Conservation (phyloP, 495 filamentous ascomycete genomes). For the Penicillium ochrochloron region DNA sequence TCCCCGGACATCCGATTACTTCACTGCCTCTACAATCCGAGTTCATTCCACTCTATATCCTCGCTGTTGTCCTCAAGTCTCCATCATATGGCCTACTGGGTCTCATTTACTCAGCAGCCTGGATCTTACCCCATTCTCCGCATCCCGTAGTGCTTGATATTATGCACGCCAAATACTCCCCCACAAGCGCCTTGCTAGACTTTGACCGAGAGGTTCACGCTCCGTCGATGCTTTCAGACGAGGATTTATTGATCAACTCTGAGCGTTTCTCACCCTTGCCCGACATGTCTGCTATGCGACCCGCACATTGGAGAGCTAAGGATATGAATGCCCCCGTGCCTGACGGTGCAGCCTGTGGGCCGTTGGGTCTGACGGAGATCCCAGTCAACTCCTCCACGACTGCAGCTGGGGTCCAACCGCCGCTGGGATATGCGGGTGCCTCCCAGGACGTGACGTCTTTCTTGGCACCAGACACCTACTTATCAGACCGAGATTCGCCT, state of each 20-base stretch:
- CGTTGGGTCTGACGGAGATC: constrained; percentile 22
- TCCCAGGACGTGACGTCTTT: constrained; percentile 21
- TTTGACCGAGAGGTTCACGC: constrained; percentile 15
- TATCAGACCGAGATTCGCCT: constrained; percentile 25
- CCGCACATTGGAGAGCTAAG: constrained; percentile 4
- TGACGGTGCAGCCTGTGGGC: constrained; percentile 10
- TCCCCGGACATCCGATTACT: neutral
- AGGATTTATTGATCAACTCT: neutral
- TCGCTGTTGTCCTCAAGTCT: neutral
- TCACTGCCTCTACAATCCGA: neutral
- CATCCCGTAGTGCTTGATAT: constrained; percentile 9
- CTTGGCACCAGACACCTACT: constrained; percentile 24
- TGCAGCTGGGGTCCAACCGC: constrained; percentile 19
- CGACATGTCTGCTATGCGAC: constrained; percentile 16
- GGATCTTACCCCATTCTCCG: neutral
- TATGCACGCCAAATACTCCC: constrained; percentile 24
- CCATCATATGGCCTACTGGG: constrained; percentile 2
- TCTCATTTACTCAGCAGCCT: neutral
- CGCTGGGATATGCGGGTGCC: constrained; percentile 12
- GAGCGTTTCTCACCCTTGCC: neutral
- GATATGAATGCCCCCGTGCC: constrained; percentile 8
- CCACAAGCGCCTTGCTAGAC: constrained; percentile 23
- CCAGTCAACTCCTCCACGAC: constrained; percentile 22
- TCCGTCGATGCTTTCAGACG: constrained; percentile 4
- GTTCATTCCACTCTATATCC: neutral